These are phyloP conservation scores for Nephelium lappaceum DNA, from an alignment of 345 rosid genomes.

Conservation along the genomic window DNA sequence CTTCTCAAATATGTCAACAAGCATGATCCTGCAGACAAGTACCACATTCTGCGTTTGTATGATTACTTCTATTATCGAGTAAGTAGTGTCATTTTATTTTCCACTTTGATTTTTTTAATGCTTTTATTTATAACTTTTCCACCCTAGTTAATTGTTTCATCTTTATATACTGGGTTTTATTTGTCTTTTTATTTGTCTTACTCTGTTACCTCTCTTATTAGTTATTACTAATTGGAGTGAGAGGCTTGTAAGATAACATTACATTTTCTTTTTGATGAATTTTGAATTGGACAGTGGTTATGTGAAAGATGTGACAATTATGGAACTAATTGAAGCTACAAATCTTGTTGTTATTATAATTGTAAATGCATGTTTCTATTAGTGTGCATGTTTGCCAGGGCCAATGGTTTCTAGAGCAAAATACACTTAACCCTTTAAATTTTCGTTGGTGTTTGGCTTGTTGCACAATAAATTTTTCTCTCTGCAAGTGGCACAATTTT, in stretches of 20 bases:
- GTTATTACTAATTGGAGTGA: not conserved
- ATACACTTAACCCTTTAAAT: not conserved
- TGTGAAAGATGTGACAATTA: not conserved
- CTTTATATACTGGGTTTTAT: not conserved
- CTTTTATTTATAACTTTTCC: not conserved
- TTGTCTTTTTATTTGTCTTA: not conserved
- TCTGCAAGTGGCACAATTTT: not conserved
- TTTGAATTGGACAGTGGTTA: not conserved
- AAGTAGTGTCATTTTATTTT: slow-evolving; percentile 31
- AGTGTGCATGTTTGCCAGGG: not conserved
- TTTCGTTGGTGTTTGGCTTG: not conserved
- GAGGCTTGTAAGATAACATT: not conserved
- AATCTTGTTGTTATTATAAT: not conserved
- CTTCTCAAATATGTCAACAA: slow-evolving; percentile 97
- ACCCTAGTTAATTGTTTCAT: not conserved
- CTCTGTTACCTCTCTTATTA: not conserved
- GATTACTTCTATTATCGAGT: slow-evolving; percentile 98
- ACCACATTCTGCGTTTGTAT: slow-evolving; percentile 94
- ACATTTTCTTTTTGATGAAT: not conserved
- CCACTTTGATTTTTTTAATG: slow-evolving; percentile 10
- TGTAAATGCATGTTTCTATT: not conserved
- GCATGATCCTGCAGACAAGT: slow-evolving; percentile 97
- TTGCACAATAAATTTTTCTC: not conserved
- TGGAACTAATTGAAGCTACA: not conserved
- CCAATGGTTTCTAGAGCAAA: not conserved